Evolutionary conservation across 1,139 yeast species (phyloP).

Genomic region (Zygoascus meyerae): DNA sequence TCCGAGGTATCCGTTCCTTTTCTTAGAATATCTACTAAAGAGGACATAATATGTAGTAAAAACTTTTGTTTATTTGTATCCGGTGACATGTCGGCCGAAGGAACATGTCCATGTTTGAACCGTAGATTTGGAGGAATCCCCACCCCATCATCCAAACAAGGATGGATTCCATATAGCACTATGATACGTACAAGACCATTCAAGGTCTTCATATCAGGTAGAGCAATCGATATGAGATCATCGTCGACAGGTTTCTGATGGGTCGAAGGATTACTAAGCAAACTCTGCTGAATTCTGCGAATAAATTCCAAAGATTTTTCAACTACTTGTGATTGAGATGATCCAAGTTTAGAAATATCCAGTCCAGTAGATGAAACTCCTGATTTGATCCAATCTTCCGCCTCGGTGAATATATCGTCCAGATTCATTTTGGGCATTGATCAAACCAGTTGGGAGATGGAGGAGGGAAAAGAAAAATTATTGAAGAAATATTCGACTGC

Average conservation of each 20-base stretch:
- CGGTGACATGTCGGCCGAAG: conserved; percentile 1
- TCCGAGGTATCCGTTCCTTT: conserved; percentile 54
- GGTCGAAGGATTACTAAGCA: background rate
- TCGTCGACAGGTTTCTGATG: background rate
- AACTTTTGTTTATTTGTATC: conserved; percentile 21
- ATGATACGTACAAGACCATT: conserved; percentile 59
- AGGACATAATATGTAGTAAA: conserved; percentile 36
- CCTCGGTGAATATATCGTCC: conserved; percentile 16
- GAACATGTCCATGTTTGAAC: conserved; percentile 26
- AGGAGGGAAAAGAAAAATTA: background rate
- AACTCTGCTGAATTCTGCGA: conserved; percentile 12
- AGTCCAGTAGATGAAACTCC: conserved; percentile 1
- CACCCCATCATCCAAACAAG: conserved; percentile 49
- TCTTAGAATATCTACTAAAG: conserved; percentile 47
- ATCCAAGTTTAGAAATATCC: background rate
- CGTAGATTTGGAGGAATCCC: conserved; percentile 66
- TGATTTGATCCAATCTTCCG: conserved; percentile 19
- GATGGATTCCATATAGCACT: conserved; percentile 65
- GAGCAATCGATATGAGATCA: conserved; percentile 59
- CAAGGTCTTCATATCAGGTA: conserved; percentile 76
- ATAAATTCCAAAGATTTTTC: conserved; percentile 11
- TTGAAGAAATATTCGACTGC: background rate
- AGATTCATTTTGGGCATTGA: conserved; percentile 8
- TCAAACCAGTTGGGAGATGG: background rate
- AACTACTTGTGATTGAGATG: conserved; percentile 11